Evolutionary conservation across 2,329 filamentous ascomycete species (phyloP).

Genomic region (Neonectria faginata): DNA sequence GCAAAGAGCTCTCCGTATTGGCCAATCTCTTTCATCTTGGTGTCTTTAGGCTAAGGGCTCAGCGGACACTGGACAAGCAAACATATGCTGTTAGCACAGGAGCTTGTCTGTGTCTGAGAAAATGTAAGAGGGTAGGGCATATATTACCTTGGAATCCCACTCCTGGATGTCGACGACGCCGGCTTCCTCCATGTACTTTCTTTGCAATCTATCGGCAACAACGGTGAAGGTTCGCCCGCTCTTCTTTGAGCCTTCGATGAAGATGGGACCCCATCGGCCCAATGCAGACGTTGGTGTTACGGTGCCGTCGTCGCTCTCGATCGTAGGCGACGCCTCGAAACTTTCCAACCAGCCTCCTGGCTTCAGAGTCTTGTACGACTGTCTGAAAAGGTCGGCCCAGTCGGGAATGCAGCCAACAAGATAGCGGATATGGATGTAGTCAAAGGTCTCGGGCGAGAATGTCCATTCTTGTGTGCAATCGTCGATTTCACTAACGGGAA

Average conservation of each 20-base stretch:
- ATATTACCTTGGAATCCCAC: conserved; percentile 34
- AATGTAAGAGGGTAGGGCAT: no score
- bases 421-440: conserved; percentile 69
- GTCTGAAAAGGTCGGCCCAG: conserved; percentile 62
- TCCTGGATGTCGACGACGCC: conserved; percentile 44
- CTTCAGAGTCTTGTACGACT: conserved; percentile 62
- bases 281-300: conserved; percentile 38
- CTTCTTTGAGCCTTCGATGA: conserved; percentile 39
- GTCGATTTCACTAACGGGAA: conserved; percentile 61
- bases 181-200: conserved; percentile 36
- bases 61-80: conserved; percentile 20
- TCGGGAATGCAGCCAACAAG: conserved; percentile 65
- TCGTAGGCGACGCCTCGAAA: conserved; percentile 37
- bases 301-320: conserved; percentile 45
- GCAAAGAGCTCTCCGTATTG: conserved; percentile 38
- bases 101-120: no score
- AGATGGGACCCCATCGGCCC: conserved; percentile 33
- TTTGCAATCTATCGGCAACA: conserved; percentile 34
- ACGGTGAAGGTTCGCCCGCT: conserved; percentile 43
- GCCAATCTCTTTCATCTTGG: conserved; percentile 36
- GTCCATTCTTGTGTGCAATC: conserved; percentile 67
- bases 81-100: no score
- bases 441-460: conserved; percentile 60
- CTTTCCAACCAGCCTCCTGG: conserved; percentile 59
- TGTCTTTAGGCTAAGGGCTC: conserved; percentile 37